Conservation (phyloP, 257 asterid genomes). For the Parsonsia alboflavescens region DNA sequence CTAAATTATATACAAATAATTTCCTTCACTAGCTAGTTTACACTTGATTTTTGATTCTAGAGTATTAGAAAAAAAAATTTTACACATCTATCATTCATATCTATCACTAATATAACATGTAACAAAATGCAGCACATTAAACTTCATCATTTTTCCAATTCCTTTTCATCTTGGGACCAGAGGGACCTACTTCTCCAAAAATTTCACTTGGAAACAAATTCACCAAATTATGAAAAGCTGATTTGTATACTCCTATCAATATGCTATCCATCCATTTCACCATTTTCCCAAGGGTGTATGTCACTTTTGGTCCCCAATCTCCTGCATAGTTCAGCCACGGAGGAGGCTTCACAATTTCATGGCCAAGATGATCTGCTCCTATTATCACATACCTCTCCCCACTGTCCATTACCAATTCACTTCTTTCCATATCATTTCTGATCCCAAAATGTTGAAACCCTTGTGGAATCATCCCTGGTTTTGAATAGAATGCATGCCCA, state of each 20-base stretch:
- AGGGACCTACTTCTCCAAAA: slow-evolving; percentile 32
- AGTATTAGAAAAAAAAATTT: no score
- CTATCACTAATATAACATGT: no score
- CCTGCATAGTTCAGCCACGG: slow-evolving; percentile 30
- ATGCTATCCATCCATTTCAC: slow-evolving; percentile 15
- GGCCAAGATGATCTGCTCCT: slow-evolving; percentile 19
- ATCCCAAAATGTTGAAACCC: slow-evolving; percentile 26
- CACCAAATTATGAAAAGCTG: slow-evolving; percentile 13
- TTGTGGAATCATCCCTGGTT: slow-evolving; percentile 25
- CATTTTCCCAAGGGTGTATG: slow-evolving; percentile 16
- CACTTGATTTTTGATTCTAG: no score
- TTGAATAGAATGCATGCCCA: slow-evolving; percentile 34
- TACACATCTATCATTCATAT: no score
- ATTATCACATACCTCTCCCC: slow-evolving; percentile 19
- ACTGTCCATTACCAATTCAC: slow-evolving; percentile 18
- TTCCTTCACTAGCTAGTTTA: no score
- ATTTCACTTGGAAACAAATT: slow-evolving; percentile 24
- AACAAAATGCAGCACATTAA: not conserved
- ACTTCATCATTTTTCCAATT: slow-evolving; percentile 34
- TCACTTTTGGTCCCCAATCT: slow-evolving; percentile 34
- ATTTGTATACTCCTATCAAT: slow-evolving; percentile 14
- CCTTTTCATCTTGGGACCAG: slow-evolving; percentile 32
- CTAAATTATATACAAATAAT: no score
- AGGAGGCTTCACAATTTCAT: slow-evolving; percentile 27
- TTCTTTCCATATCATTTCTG: slow-evolving; percentile 26